phyloP scores from a whole-genome alignment of 345 rosid genomes.

The Ailanthus altissimus region DNA sequence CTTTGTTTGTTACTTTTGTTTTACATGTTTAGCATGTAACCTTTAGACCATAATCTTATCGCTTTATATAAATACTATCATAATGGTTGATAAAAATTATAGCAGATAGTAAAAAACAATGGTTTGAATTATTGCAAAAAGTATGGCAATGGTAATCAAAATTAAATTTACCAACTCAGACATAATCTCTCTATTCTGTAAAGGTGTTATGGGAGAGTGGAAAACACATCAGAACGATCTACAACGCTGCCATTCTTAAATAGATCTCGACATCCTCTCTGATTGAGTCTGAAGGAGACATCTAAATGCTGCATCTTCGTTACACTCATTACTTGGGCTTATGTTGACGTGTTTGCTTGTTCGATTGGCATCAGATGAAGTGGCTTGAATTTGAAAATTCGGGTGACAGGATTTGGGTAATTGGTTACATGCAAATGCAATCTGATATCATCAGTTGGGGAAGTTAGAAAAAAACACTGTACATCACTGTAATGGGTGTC shows the following conservation, averaged over 20 bases:
- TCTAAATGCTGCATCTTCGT: no score
- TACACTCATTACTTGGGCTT: no score
- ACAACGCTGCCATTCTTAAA: neutral
- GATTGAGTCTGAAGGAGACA: neutral
- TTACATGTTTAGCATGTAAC: no score
- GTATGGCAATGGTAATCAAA: no score
- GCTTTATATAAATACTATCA: no score
- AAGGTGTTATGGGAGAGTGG: neutral
- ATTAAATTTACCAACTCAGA: no score
- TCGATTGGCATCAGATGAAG: neutral
- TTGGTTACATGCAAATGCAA: neutral
- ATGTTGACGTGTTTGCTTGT: neutral
- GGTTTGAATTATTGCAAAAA: no score
- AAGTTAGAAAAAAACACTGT: neutral
- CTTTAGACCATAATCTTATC: no score
- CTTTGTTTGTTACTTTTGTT: no score
- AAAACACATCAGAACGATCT: neutral
- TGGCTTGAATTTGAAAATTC: neutral
- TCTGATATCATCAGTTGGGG: neutral
- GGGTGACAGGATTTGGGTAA: neutral
- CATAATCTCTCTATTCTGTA: no score
- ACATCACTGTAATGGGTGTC: neutral
- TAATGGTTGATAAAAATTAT: no score
- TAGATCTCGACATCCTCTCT: neutral
- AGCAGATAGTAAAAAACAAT: no score